Conservation (phyloP, 164 flowering plant species). For the Chimonanthus praecox region DNA sequence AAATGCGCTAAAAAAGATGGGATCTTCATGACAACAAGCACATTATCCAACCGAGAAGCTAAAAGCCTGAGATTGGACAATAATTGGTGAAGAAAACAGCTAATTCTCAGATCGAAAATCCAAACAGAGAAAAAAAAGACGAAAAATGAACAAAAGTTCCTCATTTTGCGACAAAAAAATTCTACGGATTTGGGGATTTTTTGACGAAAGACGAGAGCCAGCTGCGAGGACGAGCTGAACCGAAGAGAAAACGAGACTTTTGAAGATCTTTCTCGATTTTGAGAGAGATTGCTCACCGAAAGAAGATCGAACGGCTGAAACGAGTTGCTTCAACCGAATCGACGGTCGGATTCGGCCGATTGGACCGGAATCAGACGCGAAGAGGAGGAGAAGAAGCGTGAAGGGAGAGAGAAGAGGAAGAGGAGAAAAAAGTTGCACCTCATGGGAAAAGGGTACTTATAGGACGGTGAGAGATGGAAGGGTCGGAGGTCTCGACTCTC, state of each 20-base stretch:
- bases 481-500: background rate
- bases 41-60: background rate
- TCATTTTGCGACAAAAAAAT: background rate
- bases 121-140: background rate
- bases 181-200: background rate
- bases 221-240: background rate
- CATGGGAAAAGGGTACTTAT: background rate
- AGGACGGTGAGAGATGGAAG: background rate
- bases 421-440: background rate
- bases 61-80: background rate
- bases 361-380: background rate
- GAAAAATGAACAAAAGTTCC: background rate
- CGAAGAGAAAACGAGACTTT: background rate
- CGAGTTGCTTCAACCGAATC: background rate
- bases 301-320: background rate
- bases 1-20: background rate
- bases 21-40: background rate
- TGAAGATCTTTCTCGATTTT: background rate
- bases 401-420: background rate
- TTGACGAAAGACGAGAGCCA: background rate
- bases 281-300: background rate
- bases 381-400: background rate
- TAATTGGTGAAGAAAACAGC: no score
- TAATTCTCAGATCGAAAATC: background rate
- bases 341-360: background rate